phyloP scores from a whole-genome alignment of 176 grass and related monocot species.

The Zoysia japonica region DNA sequence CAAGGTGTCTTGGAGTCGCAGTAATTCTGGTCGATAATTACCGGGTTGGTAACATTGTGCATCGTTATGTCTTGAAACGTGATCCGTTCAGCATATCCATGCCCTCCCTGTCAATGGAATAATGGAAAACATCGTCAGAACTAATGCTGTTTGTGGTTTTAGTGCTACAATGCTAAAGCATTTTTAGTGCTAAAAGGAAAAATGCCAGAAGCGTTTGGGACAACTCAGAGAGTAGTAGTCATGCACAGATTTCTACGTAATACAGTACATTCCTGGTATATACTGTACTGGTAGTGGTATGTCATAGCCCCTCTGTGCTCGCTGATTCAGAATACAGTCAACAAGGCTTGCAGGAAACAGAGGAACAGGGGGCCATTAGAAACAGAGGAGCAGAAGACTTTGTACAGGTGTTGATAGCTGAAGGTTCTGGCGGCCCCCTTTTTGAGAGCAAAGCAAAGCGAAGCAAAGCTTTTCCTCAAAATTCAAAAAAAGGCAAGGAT shows the following conservation, averaged over 20 bases:
- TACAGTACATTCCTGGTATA: not conserved
- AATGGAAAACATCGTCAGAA: not conserved
- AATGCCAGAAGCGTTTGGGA: not conserved
- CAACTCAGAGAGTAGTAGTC: not conserved
- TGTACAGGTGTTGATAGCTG: not conserved
- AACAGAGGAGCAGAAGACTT: conserved; percentile 24
- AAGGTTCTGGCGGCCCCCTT: not conserved
- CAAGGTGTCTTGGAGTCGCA: conserved; percentile 62
- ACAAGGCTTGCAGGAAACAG: not conserved
- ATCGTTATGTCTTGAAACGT: conserved; percentile 62
- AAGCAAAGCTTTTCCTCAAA: conserved; percentile 8
- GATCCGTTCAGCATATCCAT: conserved; percentile 64
- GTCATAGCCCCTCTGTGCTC: not conserved
- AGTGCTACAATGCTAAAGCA: not conserved
- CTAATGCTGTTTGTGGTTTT: not conserved
- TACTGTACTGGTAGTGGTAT: not conserved
- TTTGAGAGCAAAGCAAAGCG: not conserved
- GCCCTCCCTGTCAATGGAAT: conserved; percentile 53
- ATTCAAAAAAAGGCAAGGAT: conserved; percentile 10
- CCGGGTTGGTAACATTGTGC: conserved; percentile 59
- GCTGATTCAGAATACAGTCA: not conserved
- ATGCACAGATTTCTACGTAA: not conserved
- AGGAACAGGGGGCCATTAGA: not conserved
- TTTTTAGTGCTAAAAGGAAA: not conserved
- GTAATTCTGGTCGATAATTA: conserved; percentile 83